A percentile compares a stretch with the other conserved stretches of the same genome.
These are phyloP conservation scores for Oryza officinalis DNA, from an alignment of 176 grass and related monocot genomes.

Conservation along the genomic window DNA sequence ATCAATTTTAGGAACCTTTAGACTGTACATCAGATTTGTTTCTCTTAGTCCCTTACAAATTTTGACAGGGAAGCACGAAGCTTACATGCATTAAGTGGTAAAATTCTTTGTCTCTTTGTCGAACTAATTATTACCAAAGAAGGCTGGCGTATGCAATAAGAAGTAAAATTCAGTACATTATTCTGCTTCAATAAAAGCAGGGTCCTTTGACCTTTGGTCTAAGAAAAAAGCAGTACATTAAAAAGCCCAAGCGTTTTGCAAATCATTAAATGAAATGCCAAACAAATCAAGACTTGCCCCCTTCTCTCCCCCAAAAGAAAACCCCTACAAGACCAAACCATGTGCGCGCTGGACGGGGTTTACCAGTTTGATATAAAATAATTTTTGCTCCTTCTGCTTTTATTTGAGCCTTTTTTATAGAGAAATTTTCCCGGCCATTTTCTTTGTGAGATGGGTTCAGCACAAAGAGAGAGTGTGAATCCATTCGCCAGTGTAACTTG, in stretches of 20 bases:
- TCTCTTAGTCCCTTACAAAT: neutral
- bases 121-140: neutral
- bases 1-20: neutral
- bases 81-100: neutral
- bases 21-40: neutral
- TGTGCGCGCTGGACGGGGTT: neutral
- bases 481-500: neutral
- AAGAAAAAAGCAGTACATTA: neutral
- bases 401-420: neutral
- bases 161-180: neutral
- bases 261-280: neutral
- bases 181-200: neutral
- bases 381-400: neutral
- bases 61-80: neutral
- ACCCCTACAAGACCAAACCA: neutral
- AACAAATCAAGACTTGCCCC: neutral
- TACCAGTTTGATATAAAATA: neutral
- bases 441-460: constrained; percentile 29
- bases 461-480: neutral
- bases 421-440: neutral
- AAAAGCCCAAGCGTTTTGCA: constrained; percentile 19
- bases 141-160: neutral
- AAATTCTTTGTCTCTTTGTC: too few species aligned
- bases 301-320: neutral
- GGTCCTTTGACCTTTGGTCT: neutral